These are phyloP conservation scores for Discostella stelligera DNA, from an alignment of 352 stramenopile genomes.

Conservation along the genomic window DNA sequence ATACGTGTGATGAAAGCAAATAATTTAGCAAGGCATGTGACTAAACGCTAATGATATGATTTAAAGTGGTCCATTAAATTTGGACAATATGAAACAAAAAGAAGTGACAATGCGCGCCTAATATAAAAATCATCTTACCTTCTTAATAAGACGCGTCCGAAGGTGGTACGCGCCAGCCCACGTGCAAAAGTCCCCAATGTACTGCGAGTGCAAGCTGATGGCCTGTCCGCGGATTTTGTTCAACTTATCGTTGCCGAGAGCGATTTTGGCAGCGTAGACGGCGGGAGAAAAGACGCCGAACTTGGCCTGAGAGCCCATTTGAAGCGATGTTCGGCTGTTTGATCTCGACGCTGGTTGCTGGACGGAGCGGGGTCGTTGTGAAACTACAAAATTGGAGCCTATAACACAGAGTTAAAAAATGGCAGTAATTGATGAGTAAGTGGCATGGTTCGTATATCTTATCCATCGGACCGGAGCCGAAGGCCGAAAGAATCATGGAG, in stretches of 20 bases:
- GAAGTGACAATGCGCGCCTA: too few species aligned
- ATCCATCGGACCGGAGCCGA: background rate
- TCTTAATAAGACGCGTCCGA: conserved; percentile 84
- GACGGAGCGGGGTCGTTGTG: conserved; percentile 47
- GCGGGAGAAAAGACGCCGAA: conserved; percentile 87
- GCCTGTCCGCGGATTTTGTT: conserved; percentile 86
- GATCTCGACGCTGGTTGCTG: conserved; percentile 26
- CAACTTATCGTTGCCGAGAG: conserved; percentile 82
- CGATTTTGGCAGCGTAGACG: conserved; percentile 84
- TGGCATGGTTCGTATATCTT: background rate
- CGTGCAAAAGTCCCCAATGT: conserved; percentile 86
- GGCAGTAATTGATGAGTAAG: background rate
- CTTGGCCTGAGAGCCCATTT: conserved; percentile 83
- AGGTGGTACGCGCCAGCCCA: conserved; percentile 85
- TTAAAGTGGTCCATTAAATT: too few species aligned
- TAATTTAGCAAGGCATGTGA: too few species aligned
- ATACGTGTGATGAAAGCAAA: background rate
- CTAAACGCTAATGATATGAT: too few species aligned
- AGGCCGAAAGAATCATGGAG: too few species aligned
- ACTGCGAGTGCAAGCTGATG: conserved; percentile 84
- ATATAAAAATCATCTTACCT: background rate
- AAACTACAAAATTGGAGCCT: conserved; percentile 76
- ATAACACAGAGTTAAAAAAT: background rate
- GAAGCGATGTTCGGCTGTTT: conserved; percentile 39
- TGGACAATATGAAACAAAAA: too few species aligned